A percentile compares a stretch with the other conserved stretches of the same genome.
These are phyloP conservation scores for Quillaja saponaria DNA, from an alignment of 306 rosid species.

Conservation along the genomic window DNA sequence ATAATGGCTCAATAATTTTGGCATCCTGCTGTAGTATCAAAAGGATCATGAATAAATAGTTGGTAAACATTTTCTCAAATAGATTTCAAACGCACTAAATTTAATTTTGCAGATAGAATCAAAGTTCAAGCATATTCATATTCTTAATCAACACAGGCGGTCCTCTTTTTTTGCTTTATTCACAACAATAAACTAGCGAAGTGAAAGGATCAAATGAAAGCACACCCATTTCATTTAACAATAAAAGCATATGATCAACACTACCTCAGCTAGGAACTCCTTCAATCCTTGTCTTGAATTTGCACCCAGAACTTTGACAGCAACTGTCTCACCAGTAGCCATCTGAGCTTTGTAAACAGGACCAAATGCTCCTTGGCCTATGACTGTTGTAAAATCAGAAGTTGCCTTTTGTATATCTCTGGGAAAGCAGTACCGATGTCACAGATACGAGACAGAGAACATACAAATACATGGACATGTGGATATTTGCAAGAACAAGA, in stretches of 20 bases:
- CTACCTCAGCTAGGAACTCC: conserved; percentile 92
- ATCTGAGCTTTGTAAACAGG: conserved; percentile 89
- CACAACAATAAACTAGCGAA: conserved; percentile 6
- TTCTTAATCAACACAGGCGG: neutral
- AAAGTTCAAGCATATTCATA: conserved; percentile 2
- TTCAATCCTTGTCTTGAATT: conserved; percentile 94
- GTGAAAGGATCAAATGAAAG: conserved; percentile 10
- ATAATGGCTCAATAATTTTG: neutral
- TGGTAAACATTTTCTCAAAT: neutral
- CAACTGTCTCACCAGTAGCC: conserved; percentile 72
- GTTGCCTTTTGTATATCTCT: conserved; percentile 89
- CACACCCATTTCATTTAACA: neutral
- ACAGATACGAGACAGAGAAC: conserved; percentile 2
- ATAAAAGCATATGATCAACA: conserved; percentile 12
- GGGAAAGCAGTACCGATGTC: conserved; percentile 27
- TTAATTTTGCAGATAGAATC: conserved; percentile 2
- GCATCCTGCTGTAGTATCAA: neutral
- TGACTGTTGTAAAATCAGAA: conserved; percentile 76
- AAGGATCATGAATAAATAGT: neutral
- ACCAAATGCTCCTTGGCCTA: conserved; percentile 97
- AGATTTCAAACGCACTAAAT: conserved; percentile 9
- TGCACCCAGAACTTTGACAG: conserved; percentile 81
- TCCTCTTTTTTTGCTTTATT: too few relatives aligned
- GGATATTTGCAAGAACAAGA: neutral
- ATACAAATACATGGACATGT: conserved; percentile 3